Evolutionary conservation across 192 early-diverging fungal species (phyloP), one percentile per base, ranked within the genome.

Genomic region (Chytriomyces hyalinus): DNA sequence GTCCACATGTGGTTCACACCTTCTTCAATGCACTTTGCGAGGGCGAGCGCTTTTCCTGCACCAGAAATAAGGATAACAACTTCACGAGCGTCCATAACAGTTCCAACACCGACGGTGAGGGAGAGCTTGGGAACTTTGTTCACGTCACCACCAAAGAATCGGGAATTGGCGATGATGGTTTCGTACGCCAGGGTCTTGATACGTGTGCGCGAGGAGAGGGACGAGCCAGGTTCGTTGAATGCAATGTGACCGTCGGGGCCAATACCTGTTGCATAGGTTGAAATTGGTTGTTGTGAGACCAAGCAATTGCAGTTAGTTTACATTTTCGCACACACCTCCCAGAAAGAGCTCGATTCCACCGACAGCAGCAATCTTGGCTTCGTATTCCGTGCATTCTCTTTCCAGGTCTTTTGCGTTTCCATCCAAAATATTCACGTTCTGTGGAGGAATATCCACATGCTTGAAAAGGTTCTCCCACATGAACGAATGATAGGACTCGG

Each of bases 381-480:
- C 94, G 79, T 91, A 95, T 53, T 85, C 84, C 65, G 84, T 85
- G 82, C 94, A 95, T 78, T 95, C 94, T 59, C 87, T 86, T 78
- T 94, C 91, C 74, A 95, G 78, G 73, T 95, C 90, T 20, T 87
- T 85, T 13, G 92, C 92, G 80, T 95, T 95, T 53, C 94, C 94
- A 72, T 95, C 86, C 45, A 95, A 87, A 71, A 95, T 92, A 83
- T 95, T 90, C 50, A 93, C 94, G 82, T 94, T 94, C 81, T 93
- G 51, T 22, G 91, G 88, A 49, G 85, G 80, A 74, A 94, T 94
- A 71, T 95, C 91, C 67, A 95, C 89, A 79, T 94, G 92, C 84
- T 94, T 92, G 88, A 95, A 94, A 49, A 95, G 85, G 73, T 94
- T 89, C 79, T 91, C 91, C 93, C 93, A 95, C 94, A 95, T 95